Evolutionary conservation across 2,329 filamentous ascomycete genomes (phyloP), one percentile per base, ranked within the genome.

Genomic region (Colletotrichum liaoningense): DNA sequence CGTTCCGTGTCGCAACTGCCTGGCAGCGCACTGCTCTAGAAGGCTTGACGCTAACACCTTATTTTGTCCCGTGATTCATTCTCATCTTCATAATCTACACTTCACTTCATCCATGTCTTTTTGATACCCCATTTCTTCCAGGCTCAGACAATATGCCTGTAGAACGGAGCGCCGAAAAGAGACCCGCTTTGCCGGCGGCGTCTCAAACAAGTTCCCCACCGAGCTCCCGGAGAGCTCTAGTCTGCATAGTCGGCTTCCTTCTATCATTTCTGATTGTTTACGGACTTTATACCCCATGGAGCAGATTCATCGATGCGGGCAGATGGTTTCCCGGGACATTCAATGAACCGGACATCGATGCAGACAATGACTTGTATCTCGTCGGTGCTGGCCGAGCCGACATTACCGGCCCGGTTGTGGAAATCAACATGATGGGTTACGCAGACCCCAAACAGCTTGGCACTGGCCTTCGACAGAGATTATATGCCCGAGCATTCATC

Each of bases 341-440:
- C 19, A 26, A 52, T 26, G 24, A 14, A n/a, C 19, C 55, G 9
- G 49, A 57, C 19, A 14, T 70, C 22, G 46, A 73, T 35, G 56
- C 60, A 26, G 46, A 69, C 33, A 64, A 73, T 26, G 84, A 86
- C 75, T 80, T 82, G 67, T 89, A 88, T 72, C 80, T 89, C 3
- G 74, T 89, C 22, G 88, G 88, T 4, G 86, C 86, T 14, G 88
- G 88, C 56, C 89, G 88, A 76, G 88, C 84, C 19, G 88, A 89
- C 76, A 88, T 89, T 75, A 89, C 88, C 1, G 88, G 93, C 4
- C 94, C 95, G 0, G 93, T 97, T 5, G 95, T 96, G 33, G 95
- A 98, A 83, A 91, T 98, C 83, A 95, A 94, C 79, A 89, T 98
- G 82, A 97, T 95, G 88, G 95, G 95, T 74, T 97, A 97, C 84